Evolutionary conservation across 2,329 filamentous ascomycete species (phyloP).

Genomic region (Talaromyces sp.): DNA sequence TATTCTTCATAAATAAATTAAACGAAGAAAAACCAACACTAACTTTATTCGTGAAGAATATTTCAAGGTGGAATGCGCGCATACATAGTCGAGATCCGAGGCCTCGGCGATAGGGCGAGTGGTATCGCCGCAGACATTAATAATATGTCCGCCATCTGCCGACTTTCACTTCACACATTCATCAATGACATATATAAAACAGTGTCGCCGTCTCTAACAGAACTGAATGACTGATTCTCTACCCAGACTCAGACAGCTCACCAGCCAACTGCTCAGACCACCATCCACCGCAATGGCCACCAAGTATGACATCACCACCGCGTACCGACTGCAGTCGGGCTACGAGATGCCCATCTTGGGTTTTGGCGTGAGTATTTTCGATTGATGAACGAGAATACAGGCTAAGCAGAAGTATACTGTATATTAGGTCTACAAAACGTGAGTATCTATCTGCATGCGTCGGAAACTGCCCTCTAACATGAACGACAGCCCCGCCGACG

Average conservation of each 20-base stretch:
- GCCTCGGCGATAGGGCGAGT: background rate
- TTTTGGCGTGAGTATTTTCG: conserved; percentile 47
- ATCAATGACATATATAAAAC: background rate
- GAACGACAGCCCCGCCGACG: background rate
- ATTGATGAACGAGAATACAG: background rate
- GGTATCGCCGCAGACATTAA: background rate
- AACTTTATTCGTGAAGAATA: background rate
- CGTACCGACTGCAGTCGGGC: conserved; percentile 53
- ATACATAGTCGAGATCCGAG: background rate
- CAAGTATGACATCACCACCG: conserved; percentile 25
- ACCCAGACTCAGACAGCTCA: background rate
- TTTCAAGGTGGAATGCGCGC: no score
- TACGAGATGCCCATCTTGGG: conserved; percentile 58
- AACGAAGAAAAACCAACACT: background rate
- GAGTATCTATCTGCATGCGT: background rate
- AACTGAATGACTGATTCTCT: background rate
- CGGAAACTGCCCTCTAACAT: background rate
- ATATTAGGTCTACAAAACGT: background rate
- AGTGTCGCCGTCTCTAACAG: background rate
- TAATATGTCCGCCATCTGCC: background rate
- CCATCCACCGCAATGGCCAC: conserved; percentile 12
- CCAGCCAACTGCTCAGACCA: background rate
- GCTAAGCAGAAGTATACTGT: background rate
- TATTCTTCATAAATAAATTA: background rate
- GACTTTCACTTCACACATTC: background rate